Percentiles rank a stretch among this genome's conserved stretches.
These are phyloP conservation scores for Ceratocystis lukuohia DNA, from an alignment of 2,329 filamentous ascomycete genomes.

Conservation along the genomic window DNA sequence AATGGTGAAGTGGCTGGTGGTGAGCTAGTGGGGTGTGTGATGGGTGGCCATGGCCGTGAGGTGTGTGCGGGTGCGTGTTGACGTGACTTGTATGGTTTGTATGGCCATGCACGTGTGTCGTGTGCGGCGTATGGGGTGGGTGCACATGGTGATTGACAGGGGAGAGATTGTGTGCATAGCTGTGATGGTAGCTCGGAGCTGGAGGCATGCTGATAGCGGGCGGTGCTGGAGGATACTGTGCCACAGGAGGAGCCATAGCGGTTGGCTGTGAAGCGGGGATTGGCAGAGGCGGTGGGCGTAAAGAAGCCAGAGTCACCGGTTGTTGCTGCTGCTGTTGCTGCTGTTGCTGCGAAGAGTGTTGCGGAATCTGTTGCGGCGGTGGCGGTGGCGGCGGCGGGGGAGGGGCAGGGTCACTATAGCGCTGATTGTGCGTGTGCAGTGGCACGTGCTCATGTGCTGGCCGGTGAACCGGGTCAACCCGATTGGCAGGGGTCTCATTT, in stretches of 20 bases:
- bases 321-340: constrained; percentile 11
- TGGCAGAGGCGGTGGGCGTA: constrained; percentile 18
- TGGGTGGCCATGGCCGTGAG: background rate
- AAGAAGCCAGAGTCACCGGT: constrained; percentile 20
- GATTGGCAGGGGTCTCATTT: background rate
- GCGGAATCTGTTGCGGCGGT: constrained; percentile 15
- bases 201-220: constrained; percentile 28
- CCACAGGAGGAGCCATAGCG: constrained; percentile 19
- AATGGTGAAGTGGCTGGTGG: constrained; percentile 12
- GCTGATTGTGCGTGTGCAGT: constrained; percentile 7
- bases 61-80: constrained; percentile 9
- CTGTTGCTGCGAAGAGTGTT: constrained; percentile 9
- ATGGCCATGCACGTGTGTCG: no score
- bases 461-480: constrained; percentile 5
- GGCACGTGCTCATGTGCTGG: constrained; percentile 6
- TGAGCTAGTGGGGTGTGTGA: constrained; percentile 1
- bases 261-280: constrained; percentile 15
- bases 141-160: constrained; percentile 11
- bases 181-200: constrained; percentile 22
- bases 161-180: constrained; percentile 2
- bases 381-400: constrained; percentile 9
- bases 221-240: constrained; percentile 21
- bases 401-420: constrained; percentile 11
- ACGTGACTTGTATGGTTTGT: background rate
- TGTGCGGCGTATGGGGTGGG: constrained; percentile 12